Conservation (phyloP, 139 green algal genomes). For the Chlorella sp. region DNA sequence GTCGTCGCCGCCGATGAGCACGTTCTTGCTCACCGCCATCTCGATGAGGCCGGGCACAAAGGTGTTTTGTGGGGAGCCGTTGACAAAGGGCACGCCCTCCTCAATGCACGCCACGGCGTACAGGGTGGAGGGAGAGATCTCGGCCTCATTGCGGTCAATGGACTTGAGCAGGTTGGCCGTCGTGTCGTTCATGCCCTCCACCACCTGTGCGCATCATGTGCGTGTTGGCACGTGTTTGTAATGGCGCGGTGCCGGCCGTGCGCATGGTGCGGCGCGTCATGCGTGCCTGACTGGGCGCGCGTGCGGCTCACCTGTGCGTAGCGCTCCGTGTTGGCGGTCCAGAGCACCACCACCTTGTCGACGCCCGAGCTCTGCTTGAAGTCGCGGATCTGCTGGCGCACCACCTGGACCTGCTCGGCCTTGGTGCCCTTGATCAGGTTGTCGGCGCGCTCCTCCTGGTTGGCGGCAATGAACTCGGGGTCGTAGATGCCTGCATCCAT, state of each 20-base stretch:
- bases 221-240: too few species aligned
- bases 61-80: constrained; percentile 94
- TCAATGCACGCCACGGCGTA: constrained; percentile 88
- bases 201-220: too few species aligned
- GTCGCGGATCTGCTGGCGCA: constrained; percentile 84
- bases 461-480: constrained; percentile 93
- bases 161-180: constrained; percentile 82
- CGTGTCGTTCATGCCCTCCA: constrained; percentile 94
- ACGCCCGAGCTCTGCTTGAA: constrained; percentile 67
- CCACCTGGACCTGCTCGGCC: constrained; percentile 77
- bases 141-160: constrained; percentile 76
- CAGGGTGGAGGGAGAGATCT: constrained; percentile 94
- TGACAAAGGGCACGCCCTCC: constrained; percentile 96
- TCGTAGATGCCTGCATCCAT: constrained; percentile 94
- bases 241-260: too few species aligned
- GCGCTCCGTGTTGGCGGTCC: constrained; percentile 99
- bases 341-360: constrained; percentile 89
- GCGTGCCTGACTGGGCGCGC: too few species aligned
- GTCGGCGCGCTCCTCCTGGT: constrained; percentile 89
- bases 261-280: too few species aligned
- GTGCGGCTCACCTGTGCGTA: constrained; percentile 76
- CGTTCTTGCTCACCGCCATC: constrained; percentile 58
- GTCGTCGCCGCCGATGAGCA: constrained; percentile 97
- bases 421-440: constrained; percentile 92
- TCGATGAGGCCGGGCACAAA: constrained; percentile 85